Evolutionary conservation across 257 asterid genomes (phyloP).

Genomic region (Ilex asprella): DNA sequence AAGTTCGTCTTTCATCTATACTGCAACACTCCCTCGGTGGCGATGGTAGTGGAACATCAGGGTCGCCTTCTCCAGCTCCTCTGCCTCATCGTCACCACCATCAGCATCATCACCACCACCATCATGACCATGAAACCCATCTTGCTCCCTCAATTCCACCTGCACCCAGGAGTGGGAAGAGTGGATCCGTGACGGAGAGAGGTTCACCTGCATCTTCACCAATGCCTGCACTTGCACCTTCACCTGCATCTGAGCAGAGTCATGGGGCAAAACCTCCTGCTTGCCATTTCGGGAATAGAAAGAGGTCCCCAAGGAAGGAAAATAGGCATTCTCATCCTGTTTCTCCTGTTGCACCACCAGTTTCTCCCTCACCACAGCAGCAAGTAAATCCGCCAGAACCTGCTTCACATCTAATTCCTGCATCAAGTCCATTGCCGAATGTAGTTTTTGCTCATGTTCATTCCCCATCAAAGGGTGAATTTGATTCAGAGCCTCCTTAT

Average conservation of each 20-base stretch:
- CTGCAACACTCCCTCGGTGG: conserved; percentile 54
- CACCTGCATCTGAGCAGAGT: conserved; percentile 26
- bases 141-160: conserved; percentile 63
- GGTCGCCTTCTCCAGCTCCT: conserved; percentile 56
- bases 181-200: conserved; percentile 25
- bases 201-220: conserved; percentile 35
- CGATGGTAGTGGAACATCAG: conserved; percentile 35
- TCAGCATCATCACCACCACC: conserved; percentile 47
- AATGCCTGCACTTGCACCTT: conserved; percentile 39
- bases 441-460: conserved; percentile 39
- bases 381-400: conserved; percentile 26
- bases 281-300: conserved; percentile 41
- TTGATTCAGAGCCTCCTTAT: conserved; percentile 42
- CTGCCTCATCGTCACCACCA: conserved; percentile 31
- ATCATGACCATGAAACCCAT: conserved; percentile 27
- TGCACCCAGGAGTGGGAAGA: conserved; percentile 35
- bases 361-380: conserved; percentile 40
- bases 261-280: conserved; percentile 51
- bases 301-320: conserved; percentile 44
- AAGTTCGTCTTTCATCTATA: conserved; percentile 80
- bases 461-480: conserved; percentile 48
- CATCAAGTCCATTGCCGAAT: conserved; percentile 47
- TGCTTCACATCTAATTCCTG: conserved; percentile 28
- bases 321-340: conserved; percentile 24
- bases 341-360: conserved; percentile 54